Conservation (phyloP, 352 stramenopile species). For the Globisporangium nagaii region DNA sequence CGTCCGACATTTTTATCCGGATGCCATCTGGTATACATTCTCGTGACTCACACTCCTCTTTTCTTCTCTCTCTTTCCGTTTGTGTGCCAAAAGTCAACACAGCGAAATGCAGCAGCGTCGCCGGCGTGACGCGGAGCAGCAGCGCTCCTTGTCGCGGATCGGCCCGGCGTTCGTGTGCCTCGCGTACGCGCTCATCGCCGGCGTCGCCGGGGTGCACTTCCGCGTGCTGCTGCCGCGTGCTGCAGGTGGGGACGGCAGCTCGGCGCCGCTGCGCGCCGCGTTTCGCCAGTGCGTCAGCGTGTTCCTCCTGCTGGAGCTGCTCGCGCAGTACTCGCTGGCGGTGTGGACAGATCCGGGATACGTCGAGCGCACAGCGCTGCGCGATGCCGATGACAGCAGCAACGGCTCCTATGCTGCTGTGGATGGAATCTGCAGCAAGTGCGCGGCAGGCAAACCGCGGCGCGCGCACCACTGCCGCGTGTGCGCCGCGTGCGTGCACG, state of each 20-base stretch:
- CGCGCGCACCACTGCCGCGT: constrained; percentile 67
- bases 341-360: constrained; percentile 34
- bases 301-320: constrained; percentile 28
- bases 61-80: too few species aligned
- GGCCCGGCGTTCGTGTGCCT: constrained; percentile 21
- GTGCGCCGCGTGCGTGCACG: constrained; percentile 88
- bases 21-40: too few species aligned
- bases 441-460: constrained; percentile 17
- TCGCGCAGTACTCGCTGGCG: constrained; percentile 36
- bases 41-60: too few species aligned
- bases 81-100: too few species aligned
- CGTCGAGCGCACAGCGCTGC: constrained; percentile 3
- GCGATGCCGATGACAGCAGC: not conserved
- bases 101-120: too few species aligned
- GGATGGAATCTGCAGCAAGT: constrained; percentile 16
- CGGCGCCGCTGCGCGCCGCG: not conserved
- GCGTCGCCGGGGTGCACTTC: constrained; percentile 27
- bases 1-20: too few species aligned
- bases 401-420: not conserved
- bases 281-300: constrained; percentile 15
- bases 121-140: too few species aligned
- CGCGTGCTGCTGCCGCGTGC: constrained; percentile 17
- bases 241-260: not conserved
- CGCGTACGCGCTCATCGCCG: constrained; percentile 26
- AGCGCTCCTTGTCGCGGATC: too few species aligned